phyloP scores from a whole-genome alignment of 2,329 filamentous ascomycete genomes.

The Penicillium sp. region DNA sequence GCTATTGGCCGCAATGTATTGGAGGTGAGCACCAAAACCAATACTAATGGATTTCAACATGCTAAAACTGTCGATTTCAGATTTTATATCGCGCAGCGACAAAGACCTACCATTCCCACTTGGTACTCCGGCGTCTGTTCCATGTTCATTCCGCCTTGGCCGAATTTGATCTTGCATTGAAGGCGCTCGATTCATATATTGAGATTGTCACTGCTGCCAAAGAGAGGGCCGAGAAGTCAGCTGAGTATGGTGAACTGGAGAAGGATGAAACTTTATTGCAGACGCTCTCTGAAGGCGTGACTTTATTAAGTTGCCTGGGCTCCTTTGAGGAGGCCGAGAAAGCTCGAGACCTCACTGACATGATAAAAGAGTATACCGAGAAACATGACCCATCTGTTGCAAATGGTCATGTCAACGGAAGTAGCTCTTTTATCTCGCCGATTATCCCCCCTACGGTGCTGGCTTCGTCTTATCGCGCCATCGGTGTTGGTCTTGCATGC shows the following conservation, averaged over 20 bases:
- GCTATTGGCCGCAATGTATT: constrained; percentile 74
- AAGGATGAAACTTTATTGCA: constrained; percentile 73
- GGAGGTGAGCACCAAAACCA: constrained; percentile 50
- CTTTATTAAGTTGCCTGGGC: constrained; percentile 80
- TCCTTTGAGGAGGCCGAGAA: constrained; percentile 74
- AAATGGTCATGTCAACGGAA: constrained; percentile 26
- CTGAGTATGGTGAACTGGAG: constrained; percentile 69
- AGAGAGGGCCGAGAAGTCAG: constrained; percentile 74
- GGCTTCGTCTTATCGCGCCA: constrained; percentile 75
- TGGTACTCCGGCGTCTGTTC: constrained; percentile 83
- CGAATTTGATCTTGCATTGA: constrained; percentile 89
- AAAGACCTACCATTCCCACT: constrained; percentile 92
- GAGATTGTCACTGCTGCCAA: constrained; percentile 85
- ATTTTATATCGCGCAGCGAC: constrained; percentile 87
- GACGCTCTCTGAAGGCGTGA: constrained; percentile 78
- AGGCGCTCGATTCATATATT: constrained; percentile 88
- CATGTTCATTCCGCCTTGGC: constrained; percentile 82
- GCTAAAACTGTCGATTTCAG: constrained; percentile 41
- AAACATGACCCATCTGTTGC: constrained; percentile 50
- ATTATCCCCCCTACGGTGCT: constrained; percentile 62
- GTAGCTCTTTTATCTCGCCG: constrained; percentile 19
- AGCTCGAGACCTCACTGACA: constrained; percentile 68
- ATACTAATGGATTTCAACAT: not conserved
- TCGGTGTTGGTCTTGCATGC: constrained; percentile 82
- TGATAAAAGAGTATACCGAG: constrained; percentile 74